These are phyloP conservation scores for Saccharum officinarum DNA, from an alignment of 176 grass and related monocot genomes.

Conservation along the genomic window DNA sequence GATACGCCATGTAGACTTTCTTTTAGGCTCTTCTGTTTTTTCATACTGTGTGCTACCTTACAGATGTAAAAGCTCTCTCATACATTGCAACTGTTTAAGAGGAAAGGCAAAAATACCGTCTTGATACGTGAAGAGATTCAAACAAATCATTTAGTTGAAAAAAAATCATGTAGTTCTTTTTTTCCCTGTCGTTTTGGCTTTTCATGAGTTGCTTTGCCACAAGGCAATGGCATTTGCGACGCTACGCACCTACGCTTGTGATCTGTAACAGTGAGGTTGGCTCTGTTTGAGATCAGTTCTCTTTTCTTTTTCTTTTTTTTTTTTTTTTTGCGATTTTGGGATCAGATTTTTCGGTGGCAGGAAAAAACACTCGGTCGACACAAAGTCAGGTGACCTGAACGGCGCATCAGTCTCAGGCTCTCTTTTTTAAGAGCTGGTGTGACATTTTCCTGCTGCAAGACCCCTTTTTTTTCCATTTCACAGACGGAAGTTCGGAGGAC, in stretches of 20 bases:
- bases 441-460: background rate
- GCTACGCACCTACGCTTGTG: background rate
- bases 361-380: background rate
- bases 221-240: background rate
- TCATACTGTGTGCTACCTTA: slow-evolving; percentile 40
- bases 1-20: slow-evolving; percentile 27
- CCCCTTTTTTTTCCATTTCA: too few relatives aligned
- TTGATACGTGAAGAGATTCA: slow-evolving; percentile 32
- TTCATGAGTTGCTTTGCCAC: background rate
- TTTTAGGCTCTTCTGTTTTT: slow-evolving; percentile 34
- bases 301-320: too few relatives aligned
- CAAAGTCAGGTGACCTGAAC: background rate
- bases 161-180: background rate
- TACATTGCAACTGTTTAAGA: slow-evolving; percentile 30
- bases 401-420: background rate
- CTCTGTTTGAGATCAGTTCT: background rate
- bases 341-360: background rate
- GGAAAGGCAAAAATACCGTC: slow-evolving; percentile 31
- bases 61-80: slow-evolving; percentile 41
- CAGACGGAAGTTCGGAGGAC: background rate
- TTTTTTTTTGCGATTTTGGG: background rate
- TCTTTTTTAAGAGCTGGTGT: background rate
- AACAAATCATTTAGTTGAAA: background rate
- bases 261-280: background rate
- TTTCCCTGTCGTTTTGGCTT: background rate